Percentiles rank a stretch among this genome's conserved stretches.
Evolutionary conservation across 805 yeast genomes (phyloP).

Genomic region (Cephaloascus albidus): DNA sequence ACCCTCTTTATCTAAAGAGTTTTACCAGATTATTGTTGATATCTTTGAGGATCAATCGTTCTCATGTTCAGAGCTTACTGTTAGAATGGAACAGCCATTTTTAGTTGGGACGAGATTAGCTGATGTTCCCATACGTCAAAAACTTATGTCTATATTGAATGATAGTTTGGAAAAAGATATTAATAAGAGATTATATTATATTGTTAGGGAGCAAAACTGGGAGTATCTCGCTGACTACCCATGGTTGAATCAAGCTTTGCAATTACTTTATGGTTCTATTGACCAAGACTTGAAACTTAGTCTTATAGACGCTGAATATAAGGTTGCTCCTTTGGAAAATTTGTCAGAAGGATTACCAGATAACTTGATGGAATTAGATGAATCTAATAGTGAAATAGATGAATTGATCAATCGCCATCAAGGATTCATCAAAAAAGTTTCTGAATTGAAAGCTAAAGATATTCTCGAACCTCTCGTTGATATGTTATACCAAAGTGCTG

Average conservation of each 20-base stretch:
- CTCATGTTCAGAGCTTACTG: constrained; percentile 80
- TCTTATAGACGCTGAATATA: constrained; percentile 38
- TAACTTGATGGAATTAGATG: constrained; percentile 5
- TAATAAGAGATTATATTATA: constrained; percentile 72
- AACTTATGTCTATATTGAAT: constrained; percentile 71
- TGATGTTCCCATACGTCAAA: constrained; percentile 64
- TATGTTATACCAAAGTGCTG: constrained; percentile 73
- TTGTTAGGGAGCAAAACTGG: constrained; percentile 96
- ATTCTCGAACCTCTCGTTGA: constrained; percentile 68
- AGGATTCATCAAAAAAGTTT: constrained; percentile 17
- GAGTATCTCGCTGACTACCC: constrained; percentile 87
- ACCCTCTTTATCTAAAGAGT: constrained; percentile 63
- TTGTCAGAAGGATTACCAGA: constrained; percentile 21
- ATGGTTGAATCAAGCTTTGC: constrained; percentile 92
- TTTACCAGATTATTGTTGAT: constrained; percentile 79
- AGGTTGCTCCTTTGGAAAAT: constrained; percentile 42
- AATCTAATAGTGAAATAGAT: constrained; percentile 3
- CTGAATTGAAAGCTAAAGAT: constrained; percentile 42
- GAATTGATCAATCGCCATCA: constrained; percentile 10
- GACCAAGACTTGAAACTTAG: constrained; percentile 38
- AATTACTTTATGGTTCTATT: constrained; percentile 73
- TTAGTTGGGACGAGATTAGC: constrained; percentile 84
- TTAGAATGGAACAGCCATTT: constrained; percentile 94
- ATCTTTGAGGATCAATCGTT: constrained; percentile 75
- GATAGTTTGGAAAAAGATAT: constrained; percentile 71